Evolutionary conservation across 139 green algal genomes (phyloP).

Genomic region (Tetraselmis striata): DNA sequence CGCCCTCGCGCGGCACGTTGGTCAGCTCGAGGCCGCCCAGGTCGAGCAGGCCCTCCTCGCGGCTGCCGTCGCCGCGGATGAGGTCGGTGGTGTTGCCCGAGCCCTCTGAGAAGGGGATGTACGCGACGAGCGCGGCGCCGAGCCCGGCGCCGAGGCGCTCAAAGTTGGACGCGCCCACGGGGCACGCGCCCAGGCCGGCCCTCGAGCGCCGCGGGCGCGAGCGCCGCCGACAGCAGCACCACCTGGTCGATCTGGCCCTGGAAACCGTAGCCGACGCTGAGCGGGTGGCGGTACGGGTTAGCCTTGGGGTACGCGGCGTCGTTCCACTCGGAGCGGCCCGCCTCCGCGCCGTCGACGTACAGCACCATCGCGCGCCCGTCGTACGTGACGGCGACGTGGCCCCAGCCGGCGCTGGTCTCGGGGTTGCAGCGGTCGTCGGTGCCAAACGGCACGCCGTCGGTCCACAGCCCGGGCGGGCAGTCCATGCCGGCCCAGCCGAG

Average conservation of each 20-base stretch:
- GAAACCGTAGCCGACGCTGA: slow-evolving; percentile 6
- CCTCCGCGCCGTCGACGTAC: slow-evolving; percentile 14
- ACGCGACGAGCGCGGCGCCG: not conserved
- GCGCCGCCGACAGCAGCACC: not conserved
- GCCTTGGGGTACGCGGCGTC: slow-evolving; percentile 4
- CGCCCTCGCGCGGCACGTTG: not conserved
- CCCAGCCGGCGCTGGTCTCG: slow-evolving; percentile 12
- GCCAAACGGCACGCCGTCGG: not conserved
- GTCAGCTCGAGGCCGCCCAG: not conserved
- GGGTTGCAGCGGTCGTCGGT: slow-evolving; percentile 4
- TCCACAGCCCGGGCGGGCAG: not conserved
- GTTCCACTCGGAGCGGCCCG: not conserved
- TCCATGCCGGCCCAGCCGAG: not conserved
- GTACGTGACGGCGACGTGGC: slow-evolving; percentile 14
- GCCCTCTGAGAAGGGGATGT: slow-evolving; percentile 15
- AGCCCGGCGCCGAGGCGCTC: not conserved
- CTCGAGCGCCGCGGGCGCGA: slow-evolving; percentile 1
- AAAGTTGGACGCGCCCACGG: slow-evolving; percentile 3
- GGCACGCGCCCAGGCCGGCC: not conserved
- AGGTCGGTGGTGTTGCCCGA: not conserved
- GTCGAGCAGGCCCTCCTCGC: not conserved
- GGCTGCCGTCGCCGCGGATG: not conserved
- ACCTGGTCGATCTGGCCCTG: slow-evolving; percentile 20
- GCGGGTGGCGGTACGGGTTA: slow-evolving; percentile 8
- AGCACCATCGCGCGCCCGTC: not conserved